Evolutionary conservation across 176 grass and related monocot genomes (phyloP).

Genomic region (Lolium rigidum): DNA sequence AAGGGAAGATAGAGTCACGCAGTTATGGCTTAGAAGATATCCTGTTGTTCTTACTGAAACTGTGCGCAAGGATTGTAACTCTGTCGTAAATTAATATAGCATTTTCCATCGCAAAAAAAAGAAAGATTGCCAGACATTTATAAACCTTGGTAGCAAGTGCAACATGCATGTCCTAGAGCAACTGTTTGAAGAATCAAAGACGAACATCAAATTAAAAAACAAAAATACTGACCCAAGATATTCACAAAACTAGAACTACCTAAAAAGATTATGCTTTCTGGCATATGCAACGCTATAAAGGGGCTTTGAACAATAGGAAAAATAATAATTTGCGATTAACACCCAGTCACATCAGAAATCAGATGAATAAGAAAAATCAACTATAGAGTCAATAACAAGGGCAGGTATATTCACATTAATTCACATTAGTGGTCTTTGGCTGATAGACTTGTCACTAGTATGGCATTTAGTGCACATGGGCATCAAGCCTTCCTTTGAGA

Average conservation of each 20-base stretch:
- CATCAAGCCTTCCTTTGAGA: background rate
- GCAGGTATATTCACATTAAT: background rate
- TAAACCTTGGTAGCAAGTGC: background rate
- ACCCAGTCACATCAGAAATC: background rate
- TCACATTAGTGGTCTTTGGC: background rate
- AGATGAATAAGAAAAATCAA: background rate
- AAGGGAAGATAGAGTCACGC: too few relatives aligned
- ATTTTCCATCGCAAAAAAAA: background rate
- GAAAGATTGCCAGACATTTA: background rate
- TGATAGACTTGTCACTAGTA: background rate
- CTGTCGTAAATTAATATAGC: too few relatives aligned
- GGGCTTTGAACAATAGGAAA: too few relatives aligned
- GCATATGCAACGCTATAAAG: background rate
- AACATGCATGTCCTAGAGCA: background rate
- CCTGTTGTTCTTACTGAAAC: too few relatives aligned
- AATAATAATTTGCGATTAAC: background rate
- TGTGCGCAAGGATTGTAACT: too few relatives aligned
- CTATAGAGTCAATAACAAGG: background rate
- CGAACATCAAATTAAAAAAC: background rate
- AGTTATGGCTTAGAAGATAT: too few relatives aligned
- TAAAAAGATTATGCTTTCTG: background rate
- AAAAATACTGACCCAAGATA: slow-evolving; percentile 2
- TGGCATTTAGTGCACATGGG: background rate
- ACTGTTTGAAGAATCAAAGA: background rate
- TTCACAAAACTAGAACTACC: background rate